Evolutionary conservation across 768 basidiomycete species (phyloP).

Genomic region (Clitopilus hobsonii): DNA sequence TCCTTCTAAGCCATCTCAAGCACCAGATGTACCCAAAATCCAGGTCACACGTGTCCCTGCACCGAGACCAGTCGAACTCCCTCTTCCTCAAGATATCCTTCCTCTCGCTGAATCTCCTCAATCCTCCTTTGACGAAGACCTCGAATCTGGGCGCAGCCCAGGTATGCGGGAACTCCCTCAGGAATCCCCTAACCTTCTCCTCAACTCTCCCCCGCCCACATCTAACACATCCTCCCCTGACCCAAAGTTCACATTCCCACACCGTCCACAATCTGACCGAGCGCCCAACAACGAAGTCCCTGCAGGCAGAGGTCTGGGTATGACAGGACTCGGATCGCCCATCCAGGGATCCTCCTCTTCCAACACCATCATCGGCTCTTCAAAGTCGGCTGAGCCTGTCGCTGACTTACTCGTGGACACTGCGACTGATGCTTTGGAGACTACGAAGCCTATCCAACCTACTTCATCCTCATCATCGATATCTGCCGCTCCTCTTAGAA

Average conservation of each 20-base stretch:
- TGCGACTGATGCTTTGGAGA: constrained; percentile 23
- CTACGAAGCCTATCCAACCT: constrained; percentile 31
- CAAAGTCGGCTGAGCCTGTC: background rate
- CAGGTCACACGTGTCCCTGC: constrained; percentile 68
- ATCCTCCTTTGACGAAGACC: constrained; percentile 39
- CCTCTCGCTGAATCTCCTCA: constrained; percentile 40
- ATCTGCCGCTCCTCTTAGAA: constrained; percentile 6
- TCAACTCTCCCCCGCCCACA: background rate
- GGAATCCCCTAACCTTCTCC: constrained; percentile 14
- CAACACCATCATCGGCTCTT: background rate
- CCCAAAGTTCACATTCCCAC: background rate
- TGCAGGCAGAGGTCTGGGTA: background rate
- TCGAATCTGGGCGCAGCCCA: constrained; percentile 42
- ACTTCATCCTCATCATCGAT: constrained; percentile 10
- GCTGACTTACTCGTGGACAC: constrained; percentile 49
- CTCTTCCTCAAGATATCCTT: constrained; percentile 57
- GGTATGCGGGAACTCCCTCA: constrained; percentile 31
- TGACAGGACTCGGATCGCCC: background rate
- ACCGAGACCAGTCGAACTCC: constrained; percentile 66
- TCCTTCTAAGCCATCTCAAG: constrained; percentile 11
- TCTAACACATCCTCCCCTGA: background rate
- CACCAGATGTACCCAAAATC: constrained; percentile 43
- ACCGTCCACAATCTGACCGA: background rate
- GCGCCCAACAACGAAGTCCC: background rate
- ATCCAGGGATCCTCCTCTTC: background rate